Percentiles rank a stretch among this genome's conserved stretches.
Evolutionary conservation across 1,284 basidiomycete species (phyloP).

Genomic region (Ustilago vetiveriae): DNA sequence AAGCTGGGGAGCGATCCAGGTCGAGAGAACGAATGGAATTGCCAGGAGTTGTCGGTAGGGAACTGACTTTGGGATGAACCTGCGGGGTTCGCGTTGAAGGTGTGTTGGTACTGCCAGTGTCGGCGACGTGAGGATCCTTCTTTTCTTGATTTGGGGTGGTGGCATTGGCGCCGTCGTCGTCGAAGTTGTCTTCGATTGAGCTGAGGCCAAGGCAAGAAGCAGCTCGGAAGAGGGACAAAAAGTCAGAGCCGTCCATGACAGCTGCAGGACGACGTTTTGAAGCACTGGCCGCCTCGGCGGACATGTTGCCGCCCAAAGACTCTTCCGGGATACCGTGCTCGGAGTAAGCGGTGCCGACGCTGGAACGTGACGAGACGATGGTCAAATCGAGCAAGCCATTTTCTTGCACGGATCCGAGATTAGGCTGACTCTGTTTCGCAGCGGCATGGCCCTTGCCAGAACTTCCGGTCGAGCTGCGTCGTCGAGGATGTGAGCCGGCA

Average conservation of each 20-base stretch:
- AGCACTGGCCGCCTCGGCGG: constrained; percentile 16
- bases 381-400: constrained; percentile 32
- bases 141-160: constrained; percentile 18
- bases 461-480: constrained; percentile 41
- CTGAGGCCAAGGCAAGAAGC: constrained; percentile 16
- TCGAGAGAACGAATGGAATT: constrained; percentile 33
- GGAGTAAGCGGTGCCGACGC: constrained; percentile 27
- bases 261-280: constrained; percentile 13
- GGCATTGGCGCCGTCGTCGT: constrained; percentile 10
- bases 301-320: constrained; percentile 5
- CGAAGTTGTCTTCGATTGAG: constrained; percentile 8
- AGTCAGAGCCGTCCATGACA: constrained; percentile 21
- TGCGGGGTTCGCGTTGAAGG: constrained; percentile 32
- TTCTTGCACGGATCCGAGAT: constrained; percentile 48
- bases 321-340: constrained; percentile 22
- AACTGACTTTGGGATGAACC: constrained; percentile 19
- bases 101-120: constrained; percentile 20
- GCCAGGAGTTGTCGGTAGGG: constrained; percentile 30
- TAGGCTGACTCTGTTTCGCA: constrained; percentile 11
- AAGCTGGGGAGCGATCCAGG: constrained; percentile 30
- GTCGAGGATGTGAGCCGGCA: constrained; percentile 1
- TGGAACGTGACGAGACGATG: constrained; percentile 35
- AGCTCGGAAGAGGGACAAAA: constrained; percentile 30
- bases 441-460: constrained; percentile 8
- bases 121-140: constrained; percentile 13